Percentiles rank a stretch among this genome's conserved stretches.
These are phyloP conservation scores for Grosmannia huntii DNA, from an alignment of 2,329 filamentous ascomycete genomes.

Conservation along the genomic window DNA sequence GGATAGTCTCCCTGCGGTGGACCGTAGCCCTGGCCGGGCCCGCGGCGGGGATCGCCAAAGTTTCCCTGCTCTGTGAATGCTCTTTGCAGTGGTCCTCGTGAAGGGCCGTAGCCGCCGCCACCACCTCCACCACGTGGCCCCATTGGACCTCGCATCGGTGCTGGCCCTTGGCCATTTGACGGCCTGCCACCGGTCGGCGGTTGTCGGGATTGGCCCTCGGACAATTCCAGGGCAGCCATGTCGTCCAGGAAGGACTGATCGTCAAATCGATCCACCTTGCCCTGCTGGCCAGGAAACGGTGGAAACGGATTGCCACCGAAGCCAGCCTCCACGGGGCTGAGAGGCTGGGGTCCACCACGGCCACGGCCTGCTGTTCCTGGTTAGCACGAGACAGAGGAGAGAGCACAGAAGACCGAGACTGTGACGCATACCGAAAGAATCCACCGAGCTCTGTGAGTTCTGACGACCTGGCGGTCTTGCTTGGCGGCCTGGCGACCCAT, in stretches of 20 bases:
- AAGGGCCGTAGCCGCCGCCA: conserved; percentile 13
- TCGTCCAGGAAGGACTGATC: conserved; percentile 27
- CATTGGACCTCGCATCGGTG: conserved; percentile 20
- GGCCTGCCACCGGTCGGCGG: conserved; percentile 1
- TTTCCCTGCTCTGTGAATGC: neutral
- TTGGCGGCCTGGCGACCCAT: conserved; percentile 17
- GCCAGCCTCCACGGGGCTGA: conserved; percentile 18
- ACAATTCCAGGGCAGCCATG: conserved; percentile 29
- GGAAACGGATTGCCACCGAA: conserved; percentile 29
- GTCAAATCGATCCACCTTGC: conserved; percentile 26
- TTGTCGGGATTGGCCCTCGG: conserved; percentile 15
- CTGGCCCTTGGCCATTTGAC: conserved; percentile 1
- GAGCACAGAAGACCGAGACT: neutral
- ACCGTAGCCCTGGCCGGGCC: conserved; percentile 21
- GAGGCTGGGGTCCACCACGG: conserved; percentile 15
- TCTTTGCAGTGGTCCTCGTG: conserved; percentile 10
- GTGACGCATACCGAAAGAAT: neutral
- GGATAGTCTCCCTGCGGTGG: conserved; percentile 18
- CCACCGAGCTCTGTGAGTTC: neutral
- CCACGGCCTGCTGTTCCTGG: conserved; percentile 5
- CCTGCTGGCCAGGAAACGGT: conserved; percentile 26
- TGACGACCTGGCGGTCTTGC: neutral
- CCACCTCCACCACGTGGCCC: conserved; percentile 6
- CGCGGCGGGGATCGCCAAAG: conserved; percentile 1
- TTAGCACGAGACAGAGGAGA: neutral